Evolutionary conservation across 2,329 filamentous ascomycete genomes (phyloP).

Genomic region (Ophiostoma perfectum): DNA sequence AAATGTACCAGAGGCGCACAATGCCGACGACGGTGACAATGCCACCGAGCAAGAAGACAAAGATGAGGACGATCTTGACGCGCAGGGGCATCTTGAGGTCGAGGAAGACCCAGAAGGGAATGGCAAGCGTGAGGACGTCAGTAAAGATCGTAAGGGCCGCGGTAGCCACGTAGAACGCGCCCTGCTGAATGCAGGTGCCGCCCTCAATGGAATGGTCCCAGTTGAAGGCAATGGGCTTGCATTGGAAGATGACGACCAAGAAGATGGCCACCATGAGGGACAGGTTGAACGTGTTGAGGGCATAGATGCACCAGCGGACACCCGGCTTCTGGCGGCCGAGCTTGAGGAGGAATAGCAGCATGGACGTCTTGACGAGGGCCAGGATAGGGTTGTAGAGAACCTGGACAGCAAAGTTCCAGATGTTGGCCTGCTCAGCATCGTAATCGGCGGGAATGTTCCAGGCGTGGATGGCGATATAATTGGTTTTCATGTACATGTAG

Average conservation of each 20-base stretch:
- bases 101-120: constrained; percentile 38
- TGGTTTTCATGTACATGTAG: constrained; percentile 25
- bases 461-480: constrained; percentile 26
- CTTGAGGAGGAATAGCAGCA: constrained; percentile 34
- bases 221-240: constrained; percentile 39
- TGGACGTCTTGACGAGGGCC: constrained; percentile 35
- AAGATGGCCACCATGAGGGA: constrained; percentile 33
- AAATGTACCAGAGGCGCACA: constrained; percentile 33
- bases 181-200: constrained; percentile 36
- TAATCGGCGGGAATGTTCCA: constrained; percentile 19
- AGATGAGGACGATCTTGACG: constrained; percentile 32
- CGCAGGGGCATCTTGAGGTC: constrained; percentile 32
- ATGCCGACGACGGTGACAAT: constrained; percentile 36
- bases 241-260: constrained; percentile 36
- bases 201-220: constrained; percentile 41
- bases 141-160: constrained; percentile 41
- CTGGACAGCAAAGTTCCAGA: constrained; percentile 26
- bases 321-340: constrained; percentile 32
- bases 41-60: constrained; percentile 34
- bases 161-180: constrained; percentile 32
- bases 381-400: constrained; percentile 27
- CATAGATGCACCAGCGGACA: constrained; percentile 30
- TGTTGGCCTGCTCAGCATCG: constrained; percentile 16
- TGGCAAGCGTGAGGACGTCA: constrained; percentile 39
- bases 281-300: constrained; percentile 33